Conservation (phyloP, 331 rosid genomes). For the Cydonia oblonga region DNA sequence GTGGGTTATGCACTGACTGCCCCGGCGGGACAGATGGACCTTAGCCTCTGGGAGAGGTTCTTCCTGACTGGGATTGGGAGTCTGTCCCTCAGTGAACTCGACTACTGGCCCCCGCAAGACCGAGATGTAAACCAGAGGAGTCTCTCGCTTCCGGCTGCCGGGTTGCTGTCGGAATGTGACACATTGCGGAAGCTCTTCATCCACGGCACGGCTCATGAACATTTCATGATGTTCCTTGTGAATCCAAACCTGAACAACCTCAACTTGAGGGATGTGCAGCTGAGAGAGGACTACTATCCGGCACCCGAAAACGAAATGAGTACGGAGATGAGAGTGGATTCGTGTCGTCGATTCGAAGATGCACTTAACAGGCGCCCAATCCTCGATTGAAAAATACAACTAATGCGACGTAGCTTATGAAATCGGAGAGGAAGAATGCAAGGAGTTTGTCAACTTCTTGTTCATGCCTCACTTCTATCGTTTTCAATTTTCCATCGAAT, state of each 20-base stretch:
- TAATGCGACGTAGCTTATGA: neutral
- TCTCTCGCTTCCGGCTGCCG: conserved; percentile 68
- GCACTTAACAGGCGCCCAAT: conserved; percentile 52
- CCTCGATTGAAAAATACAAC: conserved; percentile 28
- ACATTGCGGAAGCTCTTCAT: conserved; percentile 79
- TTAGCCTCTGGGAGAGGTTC: conserved; percentile 89
- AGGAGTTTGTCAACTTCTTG: neutral
- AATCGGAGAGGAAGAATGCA: neutral
- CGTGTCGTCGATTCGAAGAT: conserved; percentile 84
- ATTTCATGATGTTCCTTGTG: conserved; percentile 70
- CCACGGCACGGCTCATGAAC: conserved; percentile 78
- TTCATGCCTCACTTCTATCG: neutral
- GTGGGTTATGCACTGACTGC: conserved; percentile 70
- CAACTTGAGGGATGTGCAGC: conserved; percentile 58
- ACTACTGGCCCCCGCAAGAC: conserved; percentile 95
- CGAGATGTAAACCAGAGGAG: conserved; percentile 74
- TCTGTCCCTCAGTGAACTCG: conserved; percentile 54
- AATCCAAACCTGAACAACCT: conserved; percentile 15
- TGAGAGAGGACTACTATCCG: conserved; percentile 72
- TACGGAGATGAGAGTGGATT: conserved; percentile 79
- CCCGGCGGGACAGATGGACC: conserved; percentile 76
- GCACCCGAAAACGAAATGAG: conserved; percentile 89
- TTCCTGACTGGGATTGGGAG: conserved; percentile 52
- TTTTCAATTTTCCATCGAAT: neutral
- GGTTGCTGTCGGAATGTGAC: conserved; percentile 54